Evolutionary conservation across 2,329 filamentous ascomycete species (phyloP).

Genomic region (Lasiodiplodia gonubiensis): DNA sequence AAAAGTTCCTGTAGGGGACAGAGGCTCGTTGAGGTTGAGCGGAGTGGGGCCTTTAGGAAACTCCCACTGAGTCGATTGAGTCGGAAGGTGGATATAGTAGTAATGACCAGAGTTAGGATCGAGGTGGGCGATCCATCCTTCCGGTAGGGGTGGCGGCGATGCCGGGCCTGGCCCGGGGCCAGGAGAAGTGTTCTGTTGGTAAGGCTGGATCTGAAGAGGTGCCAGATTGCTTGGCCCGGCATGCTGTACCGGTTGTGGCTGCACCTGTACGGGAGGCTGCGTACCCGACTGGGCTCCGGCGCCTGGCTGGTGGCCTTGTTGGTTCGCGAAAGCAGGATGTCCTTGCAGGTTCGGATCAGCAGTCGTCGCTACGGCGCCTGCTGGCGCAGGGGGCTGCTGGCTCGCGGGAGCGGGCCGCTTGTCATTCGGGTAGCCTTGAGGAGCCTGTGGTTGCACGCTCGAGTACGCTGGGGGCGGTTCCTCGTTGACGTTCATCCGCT

Average conservation of each 20-base stretch:
- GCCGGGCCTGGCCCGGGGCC: slow-evolving; percentile 65
- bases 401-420: slow-evolving; percentile 65
- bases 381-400: slow-evolving; percentile 35
- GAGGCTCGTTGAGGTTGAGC: slow-evolving; percentile 79
- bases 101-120: slow-evolving; percentile 97
- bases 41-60: slow-evolving; percentile 96
- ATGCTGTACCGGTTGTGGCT: slow-evolving; percentile 53
- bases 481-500: slow-evolving; percentile 77
- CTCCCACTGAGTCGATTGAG: slow-evolving; percentile 97
- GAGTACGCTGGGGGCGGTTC: slow-evolving; percentile 96
- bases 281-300: slow-evolving; percentile 49
- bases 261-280: slow-evolving; percentile 48
- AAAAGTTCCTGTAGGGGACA: slow-evolving; percentile 74
- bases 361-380: slow-evolving; percentile 38
- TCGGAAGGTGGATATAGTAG: slow-evolving; percentile 96
- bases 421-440: slow-evolving; percentile 73
- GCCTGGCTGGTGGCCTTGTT: slow-evolving; percentile 52
- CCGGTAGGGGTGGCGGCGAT: slow-evolving; percentile 89
- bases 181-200: slow-evolving; percentile 40
- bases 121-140: slow-evolving; percentile 97
- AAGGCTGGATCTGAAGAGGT: slow-evolving; percentile 47
- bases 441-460: slow-evolving; percentile 62
- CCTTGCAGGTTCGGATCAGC: slow-evolving; percentile 56
- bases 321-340: slow-evolving; percentile 90
- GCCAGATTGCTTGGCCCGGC: slow-evolving; percentile 41